These are phyloP conservation scores for Gillenia trifoliata DNA, from an alignment of 306 rosid species.

Conservation along the genomic window DNA sequence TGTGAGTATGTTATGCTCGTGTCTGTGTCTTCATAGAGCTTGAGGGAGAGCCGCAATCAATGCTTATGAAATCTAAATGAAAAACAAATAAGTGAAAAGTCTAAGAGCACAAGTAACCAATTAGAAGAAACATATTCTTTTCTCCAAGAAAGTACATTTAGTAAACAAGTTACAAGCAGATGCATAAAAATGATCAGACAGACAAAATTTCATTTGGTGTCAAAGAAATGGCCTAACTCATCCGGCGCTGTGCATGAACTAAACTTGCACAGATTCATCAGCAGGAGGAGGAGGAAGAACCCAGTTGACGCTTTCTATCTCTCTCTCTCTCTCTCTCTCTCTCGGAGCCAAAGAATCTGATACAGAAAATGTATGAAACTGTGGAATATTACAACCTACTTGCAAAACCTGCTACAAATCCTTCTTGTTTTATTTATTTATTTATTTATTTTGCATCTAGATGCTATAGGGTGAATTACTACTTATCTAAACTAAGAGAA, in stretches of 20 bases:
- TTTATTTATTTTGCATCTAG: too few relatives aligned
- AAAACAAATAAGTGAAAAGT: not conserved
- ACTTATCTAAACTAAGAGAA: not conserved
- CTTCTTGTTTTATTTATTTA: too few relatives aligned
- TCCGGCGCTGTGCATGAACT: conserved; percentile 45
- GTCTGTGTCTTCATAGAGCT: conserved; percentile 36
- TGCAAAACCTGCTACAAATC: too few relatives aligned
- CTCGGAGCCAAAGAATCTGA: not conserved
- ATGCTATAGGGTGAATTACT: not conserved
- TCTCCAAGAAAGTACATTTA: not conserved
- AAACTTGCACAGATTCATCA: conserved; percentile 19
- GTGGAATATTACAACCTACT: not conserved
- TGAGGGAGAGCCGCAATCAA: conserved; percentile 54
- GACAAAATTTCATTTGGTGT: not conserved
- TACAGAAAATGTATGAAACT: not conserved
- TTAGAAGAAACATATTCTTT: not conserved
- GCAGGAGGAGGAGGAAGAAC: conserved; percentile 10
- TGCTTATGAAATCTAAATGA: conserved; percentile 53
- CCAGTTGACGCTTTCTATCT: conserved; percentile 17
- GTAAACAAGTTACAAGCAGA: not conserved
- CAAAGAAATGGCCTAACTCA: conserved; percentile 31
- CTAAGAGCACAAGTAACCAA: not conserved
- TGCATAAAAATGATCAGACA: not conserved
- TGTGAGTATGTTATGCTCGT: conserved; percentile 33
- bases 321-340: not conserved